Base-by-base conservation (phyloP, 2,329 filamentous ascomycete genomes). In the Sphaerulina musiva region DNA sequence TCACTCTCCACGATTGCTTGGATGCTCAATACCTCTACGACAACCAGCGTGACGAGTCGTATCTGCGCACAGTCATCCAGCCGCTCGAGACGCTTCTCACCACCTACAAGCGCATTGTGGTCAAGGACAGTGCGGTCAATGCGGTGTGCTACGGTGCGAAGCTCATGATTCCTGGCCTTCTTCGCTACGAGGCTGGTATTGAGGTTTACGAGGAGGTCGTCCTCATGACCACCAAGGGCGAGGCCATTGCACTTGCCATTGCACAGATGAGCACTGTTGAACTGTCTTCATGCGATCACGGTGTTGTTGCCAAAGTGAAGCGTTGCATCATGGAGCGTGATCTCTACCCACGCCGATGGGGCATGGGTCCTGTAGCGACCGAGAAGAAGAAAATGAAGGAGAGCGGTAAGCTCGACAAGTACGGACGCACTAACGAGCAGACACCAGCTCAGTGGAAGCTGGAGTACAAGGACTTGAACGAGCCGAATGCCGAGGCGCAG, bases 341-440 rank as follows among this genome's bases (percentile, higher is more conserved):
- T 72, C 80, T 97, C 56, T 98, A 98, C 81, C 93, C 93, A 60
- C 83, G 90, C 72, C 81, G 92, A 79, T 98, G 93, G 93, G 93
- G 93, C 63, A 83, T 97, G 69, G 93, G 93, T 59, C 92, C 93
- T 50, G 85, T 92, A 57, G 93, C 93, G 47, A 76, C 86, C 46
- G 90, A 97, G 81, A 98, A 98, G 85, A 98, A 98, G 87, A 96
- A 97, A 83, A 84, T 98, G 79, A 97, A 97, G 84, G 89, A 91
- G 50, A 87, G 89, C 64, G 93, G 93, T 73, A 95, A 96, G 77
- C 86, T 98, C 57, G 93, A 98, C 79, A 98, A 98, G 85, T 97
- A 84, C 66, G 93, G 93, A 63, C 86, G 91, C 55, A 74, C 87
- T 66, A 98, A 97, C 73, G 92, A 96, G 72, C 83, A 85, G 61